Percentiles rank a stretch among this genome's conserved stretches.
Conservation (phyloP, 345 rosid species). For the Reutealis trisperma region DNA sequence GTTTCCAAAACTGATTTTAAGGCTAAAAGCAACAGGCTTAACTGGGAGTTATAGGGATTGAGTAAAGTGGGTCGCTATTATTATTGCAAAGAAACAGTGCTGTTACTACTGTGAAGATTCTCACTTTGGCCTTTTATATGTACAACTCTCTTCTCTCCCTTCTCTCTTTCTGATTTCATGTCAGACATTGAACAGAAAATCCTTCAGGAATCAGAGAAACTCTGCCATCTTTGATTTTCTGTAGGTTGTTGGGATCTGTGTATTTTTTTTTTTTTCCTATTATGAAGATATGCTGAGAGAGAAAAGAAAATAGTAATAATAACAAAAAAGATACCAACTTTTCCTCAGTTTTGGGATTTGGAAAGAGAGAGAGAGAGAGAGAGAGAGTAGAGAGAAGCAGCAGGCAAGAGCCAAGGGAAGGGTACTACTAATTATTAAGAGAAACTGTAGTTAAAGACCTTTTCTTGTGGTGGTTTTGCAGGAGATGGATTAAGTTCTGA, state of each 20-base stretch:
- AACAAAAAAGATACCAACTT: conserved; percentile 37
- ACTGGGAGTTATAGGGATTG: conserved; percentile 46
- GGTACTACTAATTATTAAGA: conserved; percentile 14
- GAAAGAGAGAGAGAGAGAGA: conserved; percentile 1
- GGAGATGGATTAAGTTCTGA: conserved; percentile 55
- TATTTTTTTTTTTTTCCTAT: conserved; percentile 10
- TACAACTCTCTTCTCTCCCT: not conserved
- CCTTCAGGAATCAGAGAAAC: conserved; percentile 36
- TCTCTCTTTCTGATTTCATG: conserved; percentile 27
- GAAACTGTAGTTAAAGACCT: conserved; percentile 49
- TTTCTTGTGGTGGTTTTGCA: conserved; percentile 65
- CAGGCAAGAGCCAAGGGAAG: not conserved
- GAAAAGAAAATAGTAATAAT: conserved; percentile 34
- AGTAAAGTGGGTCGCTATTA: conserved; percentile 28
- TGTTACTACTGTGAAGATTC: conserved; percentile 39
- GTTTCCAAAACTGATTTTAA: conserved; percentile 27
- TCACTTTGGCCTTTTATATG: conserved; percentile 25
- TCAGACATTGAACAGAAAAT: conserved; percentile 48
- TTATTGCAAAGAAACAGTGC: conserved; percentile 7
- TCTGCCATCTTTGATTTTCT: conserved; percentile 41
- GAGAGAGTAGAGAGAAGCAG: not conserved
- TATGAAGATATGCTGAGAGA: conserved; percentile 36
- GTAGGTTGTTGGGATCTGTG: conserved; percentile 54
- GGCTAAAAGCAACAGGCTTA: conserved; percentile 17
- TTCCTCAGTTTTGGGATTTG: conserved; percentile 45